phyloP scores from a whole-genome alignment of 176 grass and related monocot genomes.

The Oryza meyeriana region DNA sequence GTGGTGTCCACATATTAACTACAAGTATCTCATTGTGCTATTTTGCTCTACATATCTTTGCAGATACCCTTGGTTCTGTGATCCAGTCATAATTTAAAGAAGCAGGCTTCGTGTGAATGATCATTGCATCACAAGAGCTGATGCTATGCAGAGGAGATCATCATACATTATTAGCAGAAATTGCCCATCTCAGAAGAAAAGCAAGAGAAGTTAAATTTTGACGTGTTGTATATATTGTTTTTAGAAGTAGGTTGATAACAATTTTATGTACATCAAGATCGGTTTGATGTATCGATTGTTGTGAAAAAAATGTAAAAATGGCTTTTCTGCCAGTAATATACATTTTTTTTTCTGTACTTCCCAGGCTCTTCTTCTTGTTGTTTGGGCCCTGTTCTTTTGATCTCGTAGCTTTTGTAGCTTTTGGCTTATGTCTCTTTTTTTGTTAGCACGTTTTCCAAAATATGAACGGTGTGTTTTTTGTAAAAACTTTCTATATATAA shows the following conservation, averaged over 20 bases:
- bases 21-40: no score
- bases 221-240: neutral
- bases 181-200: neutral
- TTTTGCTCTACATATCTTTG: neutral
- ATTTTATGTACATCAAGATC: conserved; percentile 26
- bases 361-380: neutral
- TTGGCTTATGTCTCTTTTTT: no score
- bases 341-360: neutral
- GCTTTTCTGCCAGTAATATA: neutral
- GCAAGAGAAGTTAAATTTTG: neutral
- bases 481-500: no score
- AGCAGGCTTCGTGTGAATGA: neutral
- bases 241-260: conserved; percentile 21
- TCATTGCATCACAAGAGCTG: neutral
- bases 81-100: neutral
- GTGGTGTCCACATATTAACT: neutral
- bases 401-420: no score
- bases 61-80: neutral
- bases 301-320: no score
- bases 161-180: neutral
- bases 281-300: conserved; percentile 22
- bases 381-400: no score
- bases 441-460: no score
- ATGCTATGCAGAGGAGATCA: neutral
- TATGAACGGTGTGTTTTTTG: no score